Evolutionary conservation across 169 alveolate genomes (phyloP).

Genomic region (Eimeria tenella): DNA sequence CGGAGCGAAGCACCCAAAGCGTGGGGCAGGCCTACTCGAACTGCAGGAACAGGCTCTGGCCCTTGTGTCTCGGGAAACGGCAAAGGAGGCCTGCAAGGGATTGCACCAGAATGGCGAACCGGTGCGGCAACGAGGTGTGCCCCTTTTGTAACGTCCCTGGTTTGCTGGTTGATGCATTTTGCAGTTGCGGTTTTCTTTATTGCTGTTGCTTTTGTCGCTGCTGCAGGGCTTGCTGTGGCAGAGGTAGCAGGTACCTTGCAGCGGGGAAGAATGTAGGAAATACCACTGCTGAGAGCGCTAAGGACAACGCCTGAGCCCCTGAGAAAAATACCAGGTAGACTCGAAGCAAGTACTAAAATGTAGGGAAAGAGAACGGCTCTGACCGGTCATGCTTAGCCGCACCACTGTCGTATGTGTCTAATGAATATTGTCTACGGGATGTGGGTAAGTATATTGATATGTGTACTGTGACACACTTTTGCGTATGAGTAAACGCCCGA

Average conservation of each 20-base stretch:
- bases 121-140: background rate
- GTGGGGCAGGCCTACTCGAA: slow-evolving; percentile 43
- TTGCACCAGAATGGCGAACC: background rate
- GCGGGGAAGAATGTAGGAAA: slow-evolving; percentile 39
- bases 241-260: background rate
- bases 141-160: background rate
- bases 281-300: slow-evolving; percentile 54
- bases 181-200: background rate
- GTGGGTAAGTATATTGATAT: too few species aligned
- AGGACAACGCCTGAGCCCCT: slow-evolving; percentile 47
- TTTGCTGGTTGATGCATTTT: background rate
- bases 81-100: background rate
- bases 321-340: background rate
- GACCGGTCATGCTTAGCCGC: too few species aligned
- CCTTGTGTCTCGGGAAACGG: background rate
- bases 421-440: too few species aligned
- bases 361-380: too few species aligned
- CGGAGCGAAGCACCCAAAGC: slow-evolving; percentile 31
- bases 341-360: too few species aligned
- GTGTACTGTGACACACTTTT: too few species aligned
- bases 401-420: too few species aligned
- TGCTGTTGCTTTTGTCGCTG: slow-evolving; percentile 3
- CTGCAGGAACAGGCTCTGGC: slow-evolving; percentile 10
- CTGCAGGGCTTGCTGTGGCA: background rate
- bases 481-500: too few species aligned